These are phyloP conservation scores for Phaffomyces antillensis DNA, from an alignment of 805 yeast species.

Conservation along the genomic window DNA sequence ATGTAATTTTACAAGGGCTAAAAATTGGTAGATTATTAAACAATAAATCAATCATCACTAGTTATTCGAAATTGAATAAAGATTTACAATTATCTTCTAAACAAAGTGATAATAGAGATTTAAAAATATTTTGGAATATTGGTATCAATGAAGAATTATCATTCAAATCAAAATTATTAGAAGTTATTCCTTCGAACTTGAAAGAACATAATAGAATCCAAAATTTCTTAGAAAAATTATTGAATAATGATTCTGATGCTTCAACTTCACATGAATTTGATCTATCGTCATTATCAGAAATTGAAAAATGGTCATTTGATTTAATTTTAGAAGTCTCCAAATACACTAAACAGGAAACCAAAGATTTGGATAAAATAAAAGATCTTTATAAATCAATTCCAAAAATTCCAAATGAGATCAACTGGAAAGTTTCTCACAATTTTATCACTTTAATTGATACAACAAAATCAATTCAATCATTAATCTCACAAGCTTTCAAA, in stretches of 20 bases:
- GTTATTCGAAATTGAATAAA: constrained; percentile 21
- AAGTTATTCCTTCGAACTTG: constrained; percentile 7
- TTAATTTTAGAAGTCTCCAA: constrained; percentile 3
- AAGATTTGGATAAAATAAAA: not conserved
- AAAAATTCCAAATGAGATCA: constrained; percentile 6
- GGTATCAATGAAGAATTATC: constrained; percentile 30
- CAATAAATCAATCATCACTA: constrained; percentile 18
- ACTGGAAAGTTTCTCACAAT: constrained; percentile 17
- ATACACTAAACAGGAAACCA: constrained; percentile 4
- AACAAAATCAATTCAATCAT: constrained; percentile 13
- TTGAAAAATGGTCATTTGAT: constrained; percentile 20
- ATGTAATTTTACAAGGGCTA: constrained; percentile 22
- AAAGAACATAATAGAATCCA: constrained; percentile 11
- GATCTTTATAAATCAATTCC: constrained; percentile 8
- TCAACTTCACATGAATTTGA: constrained; percentile 4
- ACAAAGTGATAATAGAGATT: constrained; percentile 53
- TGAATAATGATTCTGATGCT: constrained; percentile 7
- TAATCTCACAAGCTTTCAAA: constrained; percentile 6
- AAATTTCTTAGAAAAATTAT: constrained; percentile 10
- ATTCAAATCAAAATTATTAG: constrained; percentile 5
- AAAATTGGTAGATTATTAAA: constrained; percentile 22
- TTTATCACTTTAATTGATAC: constrained; percentile 14
- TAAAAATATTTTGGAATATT: constrained; percentile 44
- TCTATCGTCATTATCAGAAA: constrained; percentile 6
- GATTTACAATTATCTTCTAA: constrained; percentile 16